These are phyloP conservation scores for Calonectria multiphialidica DNA, from an alignment of 2,329 filamentous ascomycete species.

Conservation along the genomic window DNA sequence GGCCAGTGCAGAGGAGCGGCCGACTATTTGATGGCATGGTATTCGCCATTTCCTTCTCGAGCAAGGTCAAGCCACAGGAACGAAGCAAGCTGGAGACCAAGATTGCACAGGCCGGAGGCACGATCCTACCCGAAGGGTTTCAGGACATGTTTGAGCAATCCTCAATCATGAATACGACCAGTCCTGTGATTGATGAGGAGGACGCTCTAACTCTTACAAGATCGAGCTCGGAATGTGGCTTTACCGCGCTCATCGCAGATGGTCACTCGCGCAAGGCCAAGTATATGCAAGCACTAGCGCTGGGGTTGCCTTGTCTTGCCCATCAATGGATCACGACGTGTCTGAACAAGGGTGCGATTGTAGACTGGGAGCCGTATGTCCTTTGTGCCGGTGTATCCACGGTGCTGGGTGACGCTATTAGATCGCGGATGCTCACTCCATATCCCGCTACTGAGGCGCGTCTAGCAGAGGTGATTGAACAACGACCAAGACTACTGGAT, in stretches of 20 bases:
- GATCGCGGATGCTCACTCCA: conserved; percentile 76
- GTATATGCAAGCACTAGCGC: conserved; percentile 93
- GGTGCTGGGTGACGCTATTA: conserved; percentile 80
- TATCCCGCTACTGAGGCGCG: conserved; percentile 70
- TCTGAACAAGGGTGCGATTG: conserved; percentile 67
- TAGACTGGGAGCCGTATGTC: conserved; percentile 85
- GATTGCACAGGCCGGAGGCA: conserved; percentile 80
- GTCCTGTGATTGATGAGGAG: conserved; percentile 45
- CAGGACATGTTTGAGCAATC: conserved; percentile 78
- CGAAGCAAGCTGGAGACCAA: conserved; percentile 64
- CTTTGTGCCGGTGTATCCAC: conserved; percentile 86
- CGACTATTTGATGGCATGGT: conserved; percentile 82
- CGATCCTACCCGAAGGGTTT: conserved; percentile 80
- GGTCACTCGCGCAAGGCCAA: conserved; percentile 88
- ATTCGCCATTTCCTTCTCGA: conserved; percentile 84
- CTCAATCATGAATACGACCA: conserved; percentile 49
- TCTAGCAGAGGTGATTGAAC: conserved; percentile 68
- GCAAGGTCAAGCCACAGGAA: conserved; percentile 55
- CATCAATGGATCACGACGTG: conserved; percentile 85
- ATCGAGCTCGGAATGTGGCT: conserved; percentile 70
- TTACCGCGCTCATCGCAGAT: conserved; percentile 89
- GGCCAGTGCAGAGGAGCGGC: conserved; percentile 39
- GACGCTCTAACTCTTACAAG: conserved; percentile 64
- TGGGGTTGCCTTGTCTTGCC: conserved; percentile 88
- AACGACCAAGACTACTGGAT: conserved; percentile 73